These are phyloP conservation scores for Acanthamoeba royreba DNA, from an alignment of 208 protist genomes.

Conservation along the genomic window DNA sequence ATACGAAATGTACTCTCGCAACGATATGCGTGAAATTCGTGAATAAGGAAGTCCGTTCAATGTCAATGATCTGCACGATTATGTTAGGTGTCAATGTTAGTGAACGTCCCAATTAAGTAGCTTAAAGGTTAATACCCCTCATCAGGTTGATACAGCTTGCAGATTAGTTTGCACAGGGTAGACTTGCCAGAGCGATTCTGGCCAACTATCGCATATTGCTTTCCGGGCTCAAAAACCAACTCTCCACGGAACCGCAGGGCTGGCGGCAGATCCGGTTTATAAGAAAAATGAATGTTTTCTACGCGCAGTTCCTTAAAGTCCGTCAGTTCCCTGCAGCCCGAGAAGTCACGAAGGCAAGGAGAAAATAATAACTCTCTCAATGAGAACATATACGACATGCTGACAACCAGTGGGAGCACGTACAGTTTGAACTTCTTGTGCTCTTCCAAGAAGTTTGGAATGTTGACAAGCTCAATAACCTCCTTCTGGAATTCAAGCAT, in stretches of 20 bases:
- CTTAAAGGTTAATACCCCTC: too few species aligned
- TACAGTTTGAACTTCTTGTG: background rate
- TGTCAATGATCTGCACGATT: background rate
- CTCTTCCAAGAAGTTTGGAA: slow-evolving; percentile 40
- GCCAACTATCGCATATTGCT: slow-evolving; percentile 58
- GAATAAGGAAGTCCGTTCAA: slow-evolving; percentile 60
- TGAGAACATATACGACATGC: too few species aligned
- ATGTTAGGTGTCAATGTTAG: background rate
- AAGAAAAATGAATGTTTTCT: slow-evolving; percentile 53
- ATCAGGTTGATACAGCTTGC: slow-evolving; percentile 59
- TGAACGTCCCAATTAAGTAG: too few species aligned
- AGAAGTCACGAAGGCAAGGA: background rate
- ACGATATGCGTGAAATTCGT: slow-evolving; percentile 54
- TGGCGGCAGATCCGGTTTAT: slow-evolving; percentile 20
- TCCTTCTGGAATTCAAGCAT: slow-evolving; percentile 54
- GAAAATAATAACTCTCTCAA: too few species aligned
- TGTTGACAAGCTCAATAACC: slow-evolving; percentile 55
- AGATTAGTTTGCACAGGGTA: slow-evolving; percentile 55
- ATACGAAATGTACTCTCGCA: slow-evolving; percentile 56
- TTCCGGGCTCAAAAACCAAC: slow-evolving; percentile 49
- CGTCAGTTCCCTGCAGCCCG: background rate
- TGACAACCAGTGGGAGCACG: background rate
- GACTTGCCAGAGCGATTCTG: slow-evolving; percentile 63
- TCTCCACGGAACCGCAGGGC: slow-evolving; percentile 48
- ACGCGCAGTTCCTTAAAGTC: slow-evolving; percentile 33